These are phyloP conservation scores for Paracamarosporium sp. DNA, from an alignment of 2,329 filamentous ascomycete genomes.

Conservation along the genomic window DNA sequence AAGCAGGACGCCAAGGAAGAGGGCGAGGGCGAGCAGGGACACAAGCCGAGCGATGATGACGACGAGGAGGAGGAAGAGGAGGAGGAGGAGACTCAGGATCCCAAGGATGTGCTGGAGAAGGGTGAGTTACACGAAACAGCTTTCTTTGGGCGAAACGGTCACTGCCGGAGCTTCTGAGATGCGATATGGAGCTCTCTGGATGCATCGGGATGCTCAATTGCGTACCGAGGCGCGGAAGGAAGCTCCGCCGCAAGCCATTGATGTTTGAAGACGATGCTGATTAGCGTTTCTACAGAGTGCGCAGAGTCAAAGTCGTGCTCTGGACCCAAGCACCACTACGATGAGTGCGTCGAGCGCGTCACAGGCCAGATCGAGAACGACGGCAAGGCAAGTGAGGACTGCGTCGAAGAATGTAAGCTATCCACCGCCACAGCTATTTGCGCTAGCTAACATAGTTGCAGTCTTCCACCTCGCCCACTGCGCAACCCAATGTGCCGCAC, in stretches of 20 bases:
- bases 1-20: constrained; percentile 48
- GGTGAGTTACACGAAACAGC: constrained; percentile 66
- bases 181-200: not conserved
- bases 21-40: constrained; percentile 56
- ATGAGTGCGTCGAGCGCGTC: constrained; percentile 97
- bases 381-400: constrained; percentile 86
- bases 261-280: constrained; percentile 22
- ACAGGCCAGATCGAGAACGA: constrained; percentile 72
- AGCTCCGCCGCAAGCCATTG: constrained; percentile 3
- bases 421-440: not conserved
- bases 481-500: constrained; percentile 88
- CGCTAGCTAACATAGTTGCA: constrained; percentile 48
- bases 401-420: constrained; percentile 96
- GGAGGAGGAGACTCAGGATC: constrained; percentile 72
- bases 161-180: not conserved
- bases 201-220: constrained; percentile 16
- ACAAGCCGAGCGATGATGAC: constrained; percentile 58
- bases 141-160: not conserved
- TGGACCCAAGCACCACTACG: constrained; percentile 94
- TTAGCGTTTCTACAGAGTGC: constrained; percentile 71
- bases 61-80: constrained; percentile 77
- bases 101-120: constrained; percentile 88
- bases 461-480: constrained; percentile 99
- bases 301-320: constrained; percentile 83
- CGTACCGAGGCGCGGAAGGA: not conserved